These are phyloP conservation scores for Coniosporium tulheliwenetii DNA, from an alignment of 2,329 filamentous ascomycete species.

Conservation along the genomic window DNA sequence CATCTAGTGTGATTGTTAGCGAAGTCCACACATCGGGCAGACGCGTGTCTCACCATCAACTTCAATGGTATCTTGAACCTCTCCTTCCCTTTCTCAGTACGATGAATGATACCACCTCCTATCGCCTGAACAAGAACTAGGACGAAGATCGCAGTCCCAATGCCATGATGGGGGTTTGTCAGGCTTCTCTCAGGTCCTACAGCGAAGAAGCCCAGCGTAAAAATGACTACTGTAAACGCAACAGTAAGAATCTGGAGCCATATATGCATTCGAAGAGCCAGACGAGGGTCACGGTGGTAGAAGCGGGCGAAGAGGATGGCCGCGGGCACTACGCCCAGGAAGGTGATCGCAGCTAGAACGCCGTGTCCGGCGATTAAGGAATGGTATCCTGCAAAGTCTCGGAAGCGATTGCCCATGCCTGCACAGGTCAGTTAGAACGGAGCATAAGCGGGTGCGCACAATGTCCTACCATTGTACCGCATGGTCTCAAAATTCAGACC, in stretches of 20 bases:
- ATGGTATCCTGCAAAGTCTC: constrained; percentile 53
- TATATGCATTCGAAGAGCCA: constrained; percentile 53
- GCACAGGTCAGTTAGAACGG: constrained; percentile 6
- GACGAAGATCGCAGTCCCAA: constrained; percentile 64
- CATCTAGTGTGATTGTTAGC: constrained; percentile 26
- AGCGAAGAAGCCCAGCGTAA: constrained; percentile 63
- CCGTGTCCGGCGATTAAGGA: constrained; percentile 55
- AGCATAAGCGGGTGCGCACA: not conserved
- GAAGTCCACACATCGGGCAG: no score
- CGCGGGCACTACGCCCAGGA: constrained; percentile 56
- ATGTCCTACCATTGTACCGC: constrained; percentile 59
- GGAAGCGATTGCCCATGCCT: constrained; percentile 76
- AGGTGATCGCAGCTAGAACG: constrained; percentile 55
- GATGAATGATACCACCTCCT: constrained; percentile 49
- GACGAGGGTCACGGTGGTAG: constrained; percentile 44
- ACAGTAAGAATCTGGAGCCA: constrained; percentile 58
- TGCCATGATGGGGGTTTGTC: constrained; percentile 73
- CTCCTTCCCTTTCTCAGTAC: constrained; percentile 34
- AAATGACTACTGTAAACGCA: constrained; percentile 51
- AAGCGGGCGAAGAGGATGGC: constrained; percentile 64
- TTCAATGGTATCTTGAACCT: constrained; percentile 40
- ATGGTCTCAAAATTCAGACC: constrained; percentile 69
- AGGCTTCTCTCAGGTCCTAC: constrained; percentile 57
- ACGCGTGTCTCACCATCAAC: constrained; percentile 11
- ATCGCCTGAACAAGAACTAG: constrained; percentile 56